Percentiles rank a stretch among this genome's conserved stretches.
Conservation (phyloP, 2,329 filamentous ascomycete genomes). For the Passalora sequoiae region DNA sequence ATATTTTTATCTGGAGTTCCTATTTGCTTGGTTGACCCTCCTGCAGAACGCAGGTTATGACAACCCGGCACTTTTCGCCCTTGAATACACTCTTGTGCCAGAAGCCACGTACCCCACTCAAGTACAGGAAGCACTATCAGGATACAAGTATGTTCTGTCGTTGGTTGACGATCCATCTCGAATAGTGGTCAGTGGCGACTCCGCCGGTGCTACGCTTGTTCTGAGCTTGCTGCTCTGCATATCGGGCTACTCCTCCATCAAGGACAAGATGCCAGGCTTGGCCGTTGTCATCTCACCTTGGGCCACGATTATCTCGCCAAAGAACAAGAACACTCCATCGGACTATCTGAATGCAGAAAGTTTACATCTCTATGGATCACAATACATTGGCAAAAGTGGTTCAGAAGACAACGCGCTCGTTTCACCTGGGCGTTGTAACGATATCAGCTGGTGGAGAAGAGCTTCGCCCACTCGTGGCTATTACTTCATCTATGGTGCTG, state of each 20-base stretch:
- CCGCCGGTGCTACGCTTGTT: constrained; percentile 69
- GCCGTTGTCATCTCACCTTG: constrained; percentile 76
- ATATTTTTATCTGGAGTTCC: constrained; percentile 81
- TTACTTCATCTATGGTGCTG: constrained; percentile 65
- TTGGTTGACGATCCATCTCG: constrained; percentile 54
- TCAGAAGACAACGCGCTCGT: constrained; percentile 51
- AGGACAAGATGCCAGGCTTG: constrained; percentile 51
- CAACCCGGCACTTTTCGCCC: constrained; percentile 72
- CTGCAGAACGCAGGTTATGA: constrained; percentile 60
- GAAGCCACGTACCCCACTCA: constrained; percentile 69
- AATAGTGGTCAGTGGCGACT: constrained; percentile 71
- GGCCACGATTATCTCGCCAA: constrained; percentile 64
- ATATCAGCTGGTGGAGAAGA: constrained; percentile 60
- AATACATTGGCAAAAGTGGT: constrained; percentile 57
- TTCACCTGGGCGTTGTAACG: constrained; percentile 68
- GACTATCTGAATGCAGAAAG: constrained; percentile 68
- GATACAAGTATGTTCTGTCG: constrained; percentile 65
- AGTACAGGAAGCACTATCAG: constrained; percentile 62
- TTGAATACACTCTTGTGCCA: constrained; percentile 77
- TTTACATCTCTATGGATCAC: constrained; percentile 63
- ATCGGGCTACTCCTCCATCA: constrained; percentile 44
- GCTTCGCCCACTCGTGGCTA: constrained; percentile 64
- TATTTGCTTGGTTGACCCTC: constrained; percentile 65
- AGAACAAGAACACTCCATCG: constrained; percentile 63
- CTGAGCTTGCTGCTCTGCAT: constrained; percentile 68